Evolutionary conservation across 495 filamentous ascomycete genomes (phyloP).

Genomic region (Thermochaetoides thermophila): DNA sequence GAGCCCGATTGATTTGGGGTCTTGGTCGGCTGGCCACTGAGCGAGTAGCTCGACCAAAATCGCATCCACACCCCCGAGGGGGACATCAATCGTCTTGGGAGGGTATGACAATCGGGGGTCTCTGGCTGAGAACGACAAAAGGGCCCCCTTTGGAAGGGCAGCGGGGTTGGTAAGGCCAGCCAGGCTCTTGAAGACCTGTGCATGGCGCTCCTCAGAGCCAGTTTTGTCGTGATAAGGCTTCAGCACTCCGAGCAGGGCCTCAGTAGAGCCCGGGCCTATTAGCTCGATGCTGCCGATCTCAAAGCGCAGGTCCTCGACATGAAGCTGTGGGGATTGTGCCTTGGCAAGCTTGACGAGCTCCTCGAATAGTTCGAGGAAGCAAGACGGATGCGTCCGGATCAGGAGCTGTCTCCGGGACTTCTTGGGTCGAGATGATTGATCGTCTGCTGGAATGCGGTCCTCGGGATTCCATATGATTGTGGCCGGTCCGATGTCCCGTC

Average conservation of each 20-base stretch:
- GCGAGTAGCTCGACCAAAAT: conserved; percentile 41
- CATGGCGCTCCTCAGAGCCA: conserved; percentile 28
- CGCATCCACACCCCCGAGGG: conserved; percentile 36
- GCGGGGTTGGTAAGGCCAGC: conserved; percentile 59
- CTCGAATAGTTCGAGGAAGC: conserved; percentile 72
- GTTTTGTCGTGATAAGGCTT: conserved; percentile 32
- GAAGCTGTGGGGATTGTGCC: conserved; percentile 53
- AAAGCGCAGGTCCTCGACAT: conserved; percentile 79
- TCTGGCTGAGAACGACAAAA: conserved; percentile 55
- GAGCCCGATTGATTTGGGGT: conserved; percentile 37
- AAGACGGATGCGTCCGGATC: conserved; percentile 74
- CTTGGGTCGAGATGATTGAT: conserved; percentile 13
- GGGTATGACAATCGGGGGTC: conserved; percentile 77
- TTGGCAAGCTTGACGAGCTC: conserved; percentile 56
- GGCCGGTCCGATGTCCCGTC: conserved; percentile 56
- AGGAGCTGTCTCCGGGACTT: conserved; percentile 45
- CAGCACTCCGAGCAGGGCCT: conserved; percentile 60
- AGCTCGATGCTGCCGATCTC: conserved; percentile 91
- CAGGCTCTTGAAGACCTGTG: conserved; percentile 46
- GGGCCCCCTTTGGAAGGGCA: conserved; percentile 53
- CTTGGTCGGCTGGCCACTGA: conserved; percentile 53
- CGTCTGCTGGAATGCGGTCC: conserved; percentile 1
- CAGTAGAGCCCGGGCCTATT: conserved; percentile 68
- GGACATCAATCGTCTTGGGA: conserved; percentile 29
- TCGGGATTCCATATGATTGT: conserved; percentile 54